These are phyloP conservation scores for Fragaria vesca DNA, from an alignment of 306 rosid genomes.

Conservation along the genomic window DNA sequence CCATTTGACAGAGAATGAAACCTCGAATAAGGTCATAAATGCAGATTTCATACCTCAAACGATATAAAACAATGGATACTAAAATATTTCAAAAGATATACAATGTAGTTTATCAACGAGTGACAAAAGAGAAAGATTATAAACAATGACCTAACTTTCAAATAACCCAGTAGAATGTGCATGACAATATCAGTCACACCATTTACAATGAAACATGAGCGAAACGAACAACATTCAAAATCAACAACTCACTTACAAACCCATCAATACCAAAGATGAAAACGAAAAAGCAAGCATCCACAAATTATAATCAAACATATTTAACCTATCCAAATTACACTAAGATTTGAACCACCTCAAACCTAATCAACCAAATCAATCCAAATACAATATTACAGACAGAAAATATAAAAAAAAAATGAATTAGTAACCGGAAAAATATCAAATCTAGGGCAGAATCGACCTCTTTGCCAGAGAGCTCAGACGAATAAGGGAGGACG, in stretches of 20 bases:
- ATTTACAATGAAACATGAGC: too few species aligned
- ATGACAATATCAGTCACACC: too few species aligned
- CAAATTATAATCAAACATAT: neutral
- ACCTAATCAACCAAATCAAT: neutral
- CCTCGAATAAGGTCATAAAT: neutral
- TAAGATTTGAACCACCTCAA: neutral
- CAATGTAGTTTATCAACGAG: neutral
- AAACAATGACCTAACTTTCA: too few species aligned
- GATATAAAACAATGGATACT: neutral
- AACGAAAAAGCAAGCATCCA: neutral
- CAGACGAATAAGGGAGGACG: constrained; percentile 75
- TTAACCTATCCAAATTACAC: neutral
- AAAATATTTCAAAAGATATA: neutral
- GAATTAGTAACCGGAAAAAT: neutral
- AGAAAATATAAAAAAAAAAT: neutral
- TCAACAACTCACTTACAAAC: neutral
- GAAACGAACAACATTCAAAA: neutral
- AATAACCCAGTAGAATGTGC: too few species aligned
- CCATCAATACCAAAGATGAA: neutral
- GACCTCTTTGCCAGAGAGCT: constrained; percentile 72
- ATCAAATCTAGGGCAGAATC: neutral
- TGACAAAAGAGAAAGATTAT: neutral
- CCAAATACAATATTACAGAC: neutral
- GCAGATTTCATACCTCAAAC: neutral
- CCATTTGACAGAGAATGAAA: neutral